A percentile compares a stretch with the other conserved stretches of the same genome.
These are phyloP conservation scores for Tubosaeta brunneosetosa DNA, from an alignment of 768 basidiomycete genomes.

Conservation along the genomic window DNA sequence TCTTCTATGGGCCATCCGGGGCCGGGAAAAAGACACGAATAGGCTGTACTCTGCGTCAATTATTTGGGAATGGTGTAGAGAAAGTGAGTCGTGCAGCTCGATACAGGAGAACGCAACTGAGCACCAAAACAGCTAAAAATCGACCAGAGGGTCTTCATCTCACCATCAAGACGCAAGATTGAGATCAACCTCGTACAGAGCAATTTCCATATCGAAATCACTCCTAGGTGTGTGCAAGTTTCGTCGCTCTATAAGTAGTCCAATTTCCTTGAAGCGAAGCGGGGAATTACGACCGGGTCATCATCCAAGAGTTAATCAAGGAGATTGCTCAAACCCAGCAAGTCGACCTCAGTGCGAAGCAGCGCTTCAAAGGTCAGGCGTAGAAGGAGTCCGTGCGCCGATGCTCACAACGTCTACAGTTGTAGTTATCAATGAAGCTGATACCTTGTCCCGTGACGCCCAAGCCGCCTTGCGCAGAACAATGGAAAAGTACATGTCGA, in stretches of 20 bases:
- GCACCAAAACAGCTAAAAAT: conserved; percentile 76
- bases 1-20: conserved; percentile 96
- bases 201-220: conserved; percentile 97
- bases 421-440: conserved; percentile 98
- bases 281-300: conserved; percentile 89
- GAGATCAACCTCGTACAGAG: conserved; percentile 97
- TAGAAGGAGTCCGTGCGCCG: not conserved
- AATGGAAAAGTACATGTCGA: conserved; percentile 99
- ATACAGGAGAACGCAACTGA: not conserved
- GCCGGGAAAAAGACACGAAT: conserved; percentile 98
- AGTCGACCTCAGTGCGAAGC: conserved; percentile 91
- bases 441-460: conserved; percentile 90
- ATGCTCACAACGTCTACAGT: conserved; percentile 43
- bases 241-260: not conserved
- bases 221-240: conserved; percentile 67
- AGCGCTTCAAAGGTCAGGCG: conserved; percentile 88
- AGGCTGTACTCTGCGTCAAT: conserved; percentile 77
- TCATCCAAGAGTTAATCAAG: conserved; percentile 95
- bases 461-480: conserved; percentile 95
- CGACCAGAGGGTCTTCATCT: conserved; percentile 92
- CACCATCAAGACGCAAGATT: conserved; percentile 89
- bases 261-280: conserved; percentile 65
- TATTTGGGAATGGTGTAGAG: conserved; percentile 90
- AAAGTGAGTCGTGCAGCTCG: conserved; percentile 52
- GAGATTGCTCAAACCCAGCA: conserved; percentile 99